These are phyloP conservation scores for Sclerotinia subarctica DNA, from an alignment of 2,329 filamentous ascomycete species.

Conservation along the genomic window DNA sequence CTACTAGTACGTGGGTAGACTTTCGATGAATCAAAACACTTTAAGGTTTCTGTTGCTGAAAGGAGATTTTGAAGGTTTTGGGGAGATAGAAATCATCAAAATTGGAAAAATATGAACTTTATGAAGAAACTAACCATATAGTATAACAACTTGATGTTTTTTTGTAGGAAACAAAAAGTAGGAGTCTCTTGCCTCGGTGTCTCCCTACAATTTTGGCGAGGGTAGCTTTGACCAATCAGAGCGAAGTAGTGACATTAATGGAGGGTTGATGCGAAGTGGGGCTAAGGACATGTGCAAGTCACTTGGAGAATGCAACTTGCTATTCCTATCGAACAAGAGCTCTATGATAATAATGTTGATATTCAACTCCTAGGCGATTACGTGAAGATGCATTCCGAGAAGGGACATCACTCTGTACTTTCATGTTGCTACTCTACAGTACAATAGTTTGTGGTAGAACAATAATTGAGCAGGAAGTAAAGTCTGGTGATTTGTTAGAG, in stretches of 20 bases:
- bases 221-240: slow-evolving; percentile 2
- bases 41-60: neutral
- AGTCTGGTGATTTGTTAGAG: neutral
- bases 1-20: neutral
- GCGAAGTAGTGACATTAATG: slow-evolving; percentile 3
- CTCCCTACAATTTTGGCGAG: slow-evolving; percentile 11
- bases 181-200: neutral
- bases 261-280: neutral
- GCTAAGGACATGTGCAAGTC: neutral
- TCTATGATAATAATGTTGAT: neutral
- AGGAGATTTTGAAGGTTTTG: neutral
- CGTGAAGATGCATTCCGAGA: neutral
- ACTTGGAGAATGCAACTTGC: neutral
- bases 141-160: neutral
- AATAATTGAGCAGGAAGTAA: neutral
- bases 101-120: neutral
- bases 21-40: neutral
- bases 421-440: neutral
- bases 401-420: neutral
- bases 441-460: neutral
- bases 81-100: neutral
- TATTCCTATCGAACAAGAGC: neutral
- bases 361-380: neutral
- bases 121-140: neutral
- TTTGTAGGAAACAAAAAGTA: neutral